Conservation (phyloP, 805 yeast genomes). For the Priceomyces fermenticarens region DNA sequence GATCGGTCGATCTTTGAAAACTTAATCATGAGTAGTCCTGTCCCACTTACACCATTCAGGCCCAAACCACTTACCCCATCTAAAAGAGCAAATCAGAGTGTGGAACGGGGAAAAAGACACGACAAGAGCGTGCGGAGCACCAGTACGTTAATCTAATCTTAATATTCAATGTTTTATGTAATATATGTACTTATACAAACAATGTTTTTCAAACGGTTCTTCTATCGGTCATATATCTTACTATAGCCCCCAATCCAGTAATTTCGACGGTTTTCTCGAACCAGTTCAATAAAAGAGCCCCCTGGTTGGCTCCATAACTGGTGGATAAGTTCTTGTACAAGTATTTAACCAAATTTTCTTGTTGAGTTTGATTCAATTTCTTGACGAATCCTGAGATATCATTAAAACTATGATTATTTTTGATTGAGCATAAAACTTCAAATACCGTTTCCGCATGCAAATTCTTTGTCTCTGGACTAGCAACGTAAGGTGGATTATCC, state of each 20-base stretch:
- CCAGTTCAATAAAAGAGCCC: conserved; percentile 87
- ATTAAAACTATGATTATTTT: conserved; percentile 55
- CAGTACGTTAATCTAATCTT: too few relatives aligned
- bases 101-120: too few relatives aligned
- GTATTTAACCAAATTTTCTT: conserved; percentile 77
- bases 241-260: conserved; percentile 86
- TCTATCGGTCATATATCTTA: conserved; percentile 82
- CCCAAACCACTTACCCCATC: conserved; percentile 3
- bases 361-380: conserved; percentile 58
- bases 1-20: conserved; percentile 1
- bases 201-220: conserved; percentile 53
- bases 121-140: too few relatives aligned
- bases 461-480: conserved; percentile 54
- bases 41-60: conserved; percentile 1
- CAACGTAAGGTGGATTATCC: conserved; percentile 80
- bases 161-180: too few relatives aligned
- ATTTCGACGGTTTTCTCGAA: conserved; percentile 82
- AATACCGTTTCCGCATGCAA: conserved; percentile 49
- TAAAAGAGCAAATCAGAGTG: conserved; percentile 1
- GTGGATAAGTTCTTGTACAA: conserved; percentile 82
- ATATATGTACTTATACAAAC: too few relatives aligned
- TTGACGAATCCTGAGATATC: conserved; percentile 66
- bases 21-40: conserved; percentile 1
- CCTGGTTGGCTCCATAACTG: conserved; percentile 76
- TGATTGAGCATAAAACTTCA: conserved; percentile 56